Evolutionary conservation across 768 basidiomycete genomes (phyloP).

Genomic region (Podaxis mareebaensis): DNA sequence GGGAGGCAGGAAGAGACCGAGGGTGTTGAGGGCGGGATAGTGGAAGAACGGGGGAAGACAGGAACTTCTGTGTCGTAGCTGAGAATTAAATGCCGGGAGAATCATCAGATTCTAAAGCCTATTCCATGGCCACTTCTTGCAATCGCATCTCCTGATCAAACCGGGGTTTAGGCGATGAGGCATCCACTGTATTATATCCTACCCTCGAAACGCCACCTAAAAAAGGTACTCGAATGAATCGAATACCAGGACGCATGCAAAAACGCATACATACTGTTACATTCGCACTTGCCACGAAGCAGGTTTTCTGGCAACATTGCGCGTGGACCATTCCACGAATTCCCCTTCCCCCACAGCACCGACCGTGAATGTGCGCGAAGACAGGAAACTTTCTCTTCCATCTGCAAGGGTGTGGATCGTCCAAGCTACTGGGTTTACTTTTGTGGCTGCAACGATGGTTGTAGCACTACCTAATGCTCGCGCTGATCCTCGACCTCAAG

Average conservation of each 20-base stretch:
- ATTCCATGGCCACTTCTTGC: too few relatives aligned
- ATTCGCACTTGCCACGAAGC: conserved; percentile 61
- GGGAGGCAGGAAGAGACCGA: too few relatives aligned
- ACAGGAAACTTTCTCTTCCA: conserved; percentile 76
- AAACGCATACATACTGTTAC: conserved; percentile 52
- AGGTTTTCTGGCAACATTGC: conserved; percentile 72
- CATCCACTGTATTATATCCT: too few relatives aligned
- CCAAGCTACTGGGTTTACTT: conserved; percentile 58
- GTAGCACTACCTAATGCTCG: not conserved
- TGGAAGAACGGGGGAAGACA: too few relatives aligned
- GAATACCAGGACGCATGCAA: not conserved
- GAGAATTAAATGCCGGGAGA: too few relatives aligned
- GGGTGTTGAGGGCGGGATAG: too few relatives aligned
- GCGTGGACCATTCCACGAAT: conserved; percentile 56
- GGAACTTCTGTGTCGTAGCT: too few relatives aligned
- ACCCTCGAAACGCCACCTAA: too few relatives aligned
- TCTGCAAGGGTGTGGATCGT: conserved; percentile 76
- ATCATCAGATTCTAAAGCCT: too few relatives aligned
- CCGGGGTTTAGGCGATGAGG: too few relatives aligned
- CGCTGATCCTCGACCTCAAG: conserved; percentile 22
- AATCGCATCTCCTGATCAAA: too few relatives aligned
- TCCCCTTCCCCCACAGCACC: conserved; percentile 76
- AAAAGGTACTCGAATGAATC: too few relatives aligned
- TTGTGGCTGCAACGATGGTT: conserved; percentile 16
- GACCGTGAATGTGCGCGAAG: conserved; percentile 64